phyloP scores from a whole-genome alignment of 2,329 filamentous ascomycete genomes.

The Alternaria sp. region DNA sequence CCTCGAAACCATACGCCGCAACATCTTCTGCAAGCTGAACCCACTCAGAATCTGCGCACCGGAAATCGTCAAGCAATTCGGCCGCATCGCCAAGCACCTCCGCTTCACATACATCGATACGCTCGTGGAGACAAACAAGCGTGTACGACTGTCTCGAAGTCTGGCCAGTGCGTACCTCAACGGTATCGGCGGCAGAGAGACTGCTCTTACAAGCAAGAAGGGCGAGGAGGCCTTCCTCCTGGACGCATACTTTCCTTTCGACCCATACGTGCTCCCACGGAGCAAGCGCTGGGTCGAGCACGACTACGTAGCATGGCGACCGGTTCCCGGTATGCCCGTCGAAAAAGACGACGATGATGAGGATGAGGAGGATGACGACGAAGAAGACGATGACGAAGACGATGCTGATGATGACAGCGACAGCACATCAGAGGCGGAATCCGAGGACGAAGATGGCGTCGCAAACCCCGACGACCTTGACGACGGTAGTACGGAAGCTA shows the following conservation, averaged over 20 bases:
- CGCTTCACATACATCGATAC: slow-evolving; percentile 89
- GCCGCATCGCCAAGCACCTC: slow-evolving; percentile 83
- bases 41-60: slow-evolving; percentile 94
- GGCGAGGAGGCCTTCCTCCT: slow-evolving; percentile 84
- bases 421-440: slow-evolving; percentile 12
- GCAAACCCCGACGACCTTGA: slow-evolving; percentile 3
- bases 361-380: slow-evolving; percentile 20
- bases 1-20: slow-evolving; percentile 74
- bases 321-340: slow-evolving; percentile 49
- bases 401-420: slow-evolving; percentile 6
- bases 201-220: slow-evolving; percentile 58
- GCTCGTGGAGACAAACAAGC: slow-evolving; percentile 90
- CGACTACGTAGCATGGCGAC: slow-evolving; percentile 48
- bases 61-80: slow-evolving; percentile 88
- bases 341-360: slow-evolving; percentile 55
- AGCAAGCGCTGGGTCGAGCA: slow-evolving; percentile 87
- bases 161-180: slow-evolving; percentile 60
- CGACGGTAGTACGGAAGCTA: slow-evolving; percentile 8
- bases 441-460: neutral
- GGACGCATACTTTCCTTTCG: slow-evolving; percentile 95
- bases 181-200: slow-evolving; percentile 60
- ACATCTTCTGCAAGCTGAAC: slow-evolving; percentile 89
- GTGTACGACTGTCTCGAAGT: slow-evolving; percentile 77
- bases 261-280: slow-evolving; percentile 88
- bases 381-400: neutral